These are phyloP conservation scores for Ballota nigra DNA, from an alignment of 257 asterid genomes.

Conservation along the genomic window DNA sequence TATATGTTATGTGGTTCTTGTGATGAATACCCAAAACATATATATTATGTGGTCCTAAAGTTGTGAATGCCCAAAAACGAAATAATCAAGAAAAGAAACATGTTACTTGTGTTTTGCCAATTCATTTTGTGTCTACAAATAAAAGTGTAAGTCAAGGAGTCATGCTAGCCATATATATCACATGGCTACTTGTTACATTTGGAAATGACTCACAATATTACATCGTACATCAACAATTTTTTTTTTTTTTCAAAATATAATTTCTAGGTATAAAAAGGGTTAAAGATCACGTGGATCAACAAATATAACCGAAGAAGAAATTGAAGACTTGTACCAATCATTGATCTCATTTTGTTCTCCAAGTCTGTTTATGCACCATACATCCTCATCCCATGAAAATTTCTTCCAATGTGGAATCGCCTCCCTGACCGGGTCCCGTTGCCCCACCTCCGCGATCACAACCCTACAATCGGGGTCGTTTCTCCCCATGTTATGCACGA, in stretches of 20 bases:
- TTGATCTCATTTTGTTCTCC: conserved; percentile 12
- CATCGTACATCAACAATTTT: not conserved
- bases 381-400: conserved; percentile 81
- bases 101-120: conserved; percentile 23
- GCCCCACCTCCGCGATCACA: conserved; percentile 76
- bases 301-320: conserved; percentile 45
- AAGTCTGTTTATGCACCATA: conserved; percentile 80
- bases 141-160: not conserved
- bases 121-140: conserved; percentile 17
- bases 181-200: not conserved
- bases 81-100: not conserved
- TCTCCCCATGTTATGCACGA: conserved; percentile 59
- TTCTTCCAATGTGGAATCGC: conserved; percentile 75
- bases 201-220: not conserved
- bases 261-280: not conserved
- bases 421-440: conserved; percentile 52
- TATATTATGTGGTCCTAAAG: too few relatives aligned
- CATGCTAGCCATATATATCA: not conserved
- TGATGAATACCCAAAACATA: too few relatives aligned
- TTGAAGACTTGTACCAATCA: conserved; percentile 45
- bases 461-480: conserved; percentile 45
- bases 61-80: conserved; percentile 1
- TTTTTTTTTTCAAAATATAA: too few relatives aligned
- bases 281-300: conserved; percentile 87
- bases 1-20: too few relatives aligned